Evolutionary conservation across 352 stramenopile genomes (phyloP).

Genomic region (Phytophthora pisi): DNA sequence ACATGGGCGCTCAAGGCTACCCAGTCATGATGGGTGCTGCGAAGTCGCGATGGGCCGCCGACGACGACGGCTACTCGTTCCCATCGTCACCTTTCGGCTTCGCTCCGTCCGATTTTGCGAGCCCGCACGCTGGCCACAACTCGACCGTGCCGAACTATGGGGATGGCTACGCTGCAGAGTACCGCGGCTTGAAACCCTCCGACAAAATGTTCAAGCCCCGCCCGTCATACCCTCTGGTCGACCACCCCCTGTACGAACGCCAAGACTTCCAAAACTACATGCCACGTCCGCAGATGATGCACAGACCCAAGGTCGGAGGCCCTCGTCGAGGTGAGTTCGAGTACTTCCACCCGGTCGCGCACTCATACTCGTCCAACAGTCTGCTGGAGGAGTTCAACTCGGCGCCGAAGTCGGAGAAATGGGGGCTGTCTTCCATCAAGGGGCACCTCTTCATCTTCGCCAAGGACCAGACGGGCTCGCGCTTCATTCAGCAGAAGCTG

Average conservation of each 20-base stretch:
- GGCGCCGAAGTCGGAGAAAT: slow-evolving; percentile 75
- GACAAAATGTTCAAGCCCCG: slow-evolving; percentile 34
- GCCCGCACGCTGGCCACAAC: slow-evolving; percentile 19
- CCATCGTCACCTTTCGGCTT: slow-evolving; percentile 31
- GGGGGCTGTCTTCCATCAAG: slow-evolving; percentile 79
- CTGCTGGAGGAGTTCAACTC: slow-evolving; percentile 86
- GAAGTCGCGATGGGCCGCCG: slow-evolving; percentile 31
- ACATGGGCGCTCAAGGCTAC: slow-evolving; percentile 24
- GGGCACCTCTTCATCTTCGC: slow-evolving; percentile 88
- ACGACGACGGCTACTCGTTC: slow-evolving; percentile 32
- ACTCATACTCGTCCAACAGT: slow-evolving; percentile 73
- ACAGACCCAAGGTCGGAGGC: slow-evolving; percentile 38
- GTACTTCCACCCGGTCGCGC: slow-evolving; percentile 57
- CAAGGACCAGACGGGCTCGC: slow-evolving; percentile 83
- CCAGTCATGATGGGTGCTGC: slow-evolving; percentile 26
- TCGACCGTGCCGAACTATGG: slow-evolving; percentile 20
- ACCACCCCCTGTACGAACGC: slow-evolving; percentile 33
- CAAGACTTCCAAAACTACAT: slow-evolving; percentile 32
- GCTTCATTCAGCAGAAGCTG: slow-evolving; percentile 90
- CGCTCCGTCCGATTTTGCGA: slow-evolving; percentile 33
- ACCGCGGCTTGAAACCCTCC: slow-evolving; percentile 21
- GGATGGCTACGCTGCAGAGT: slow-evolving; percentile 26
- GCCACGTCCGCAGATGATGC: slow-evolving; percentile 33
- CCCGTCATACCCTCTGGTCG: slow-evolving; percentile 28
- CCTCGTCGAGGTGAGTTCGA: slow-evolving; percentile 38